These are phyloP conservation scores for Alternaria tenuissima DNA, from an alignment of 2,329 filamentous ascomycete species.

Conservation along the genomic window DNA sequence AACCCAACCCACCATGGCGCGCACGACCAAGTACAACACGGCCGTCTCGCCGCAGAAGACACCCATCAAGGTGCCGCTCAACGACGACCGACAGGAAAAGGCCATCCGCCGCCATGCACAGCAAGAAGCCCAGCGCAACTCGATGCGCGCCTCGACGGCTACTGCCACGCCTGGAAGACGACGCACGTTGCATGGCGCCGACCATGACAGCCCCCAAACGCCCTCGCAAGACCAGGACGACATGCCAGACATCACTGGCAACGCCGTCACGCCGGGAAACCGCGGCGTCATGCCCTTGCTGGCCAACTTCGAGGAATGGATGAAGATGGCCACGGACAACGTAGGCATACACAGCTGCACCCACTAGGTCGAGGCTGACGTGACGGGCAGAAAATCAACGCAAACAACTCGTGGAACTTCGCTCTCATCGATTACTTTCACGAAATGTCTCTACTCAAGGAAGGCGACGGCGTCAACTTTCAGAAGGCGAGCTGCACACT, in stretches of 20 bases:
- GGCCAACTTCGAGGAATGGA: slow-evolving; percentile 99
- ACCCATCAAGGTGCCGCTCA: slow-evolving; percentile 75
- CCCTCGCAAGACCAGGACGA: slow-evolving; percentile 60
- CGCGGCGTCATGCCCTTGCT: slow-evolving; percentile 85
- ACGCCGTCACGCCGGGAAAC: slow-evolving; percentile 92
- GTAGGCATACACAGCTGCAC: slow-evolving; percentile 26
- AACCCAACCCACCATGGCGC: slow-evolving; percentile 57
- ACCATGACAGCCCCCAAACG: slow-evolving; percentile 58
- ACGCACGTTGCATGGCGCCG: slow-evolving; percentile 63
- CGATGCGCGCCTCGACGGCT: slow-evolving; percentile 79
- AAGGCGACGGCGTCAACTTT: slow-evolving; percentile 97
- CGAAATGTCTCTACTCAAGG: slow-evolving; percentile 96
- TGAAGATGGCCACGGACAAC: slow-evolving; percentile 99
- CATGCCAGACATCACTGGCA: slow-evolving; percentile 69
- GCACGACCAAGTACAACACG: slow-evolving; percentile 58
- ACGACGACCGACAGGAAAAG: slow-evolving; percentile 94
- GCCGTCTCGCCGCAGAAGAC: slow-evolving; percentile 60
- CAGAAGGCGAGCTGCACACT: slow-evolving; percentile 98
- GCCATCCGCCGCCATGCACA: slow-evolving; percentile 86
- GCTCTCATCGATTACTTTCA: slow-evolving; percentile 99
- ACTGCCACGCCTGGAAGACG: slow-evolving; percentile 73
- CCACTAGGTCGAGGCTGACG: slow-evolving; percentile 18
- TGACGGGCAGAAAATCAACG: slow-evolving; percentile 74
- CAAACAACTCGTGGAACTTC: slow-evolving; percentile 98
- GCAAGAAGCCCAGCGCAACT: slow-evolving; percentile 90